phyloP scores from a whole-genome alignment of 1,284 basidiomycete genomes.

The Macrocybe sp. region DNA sequence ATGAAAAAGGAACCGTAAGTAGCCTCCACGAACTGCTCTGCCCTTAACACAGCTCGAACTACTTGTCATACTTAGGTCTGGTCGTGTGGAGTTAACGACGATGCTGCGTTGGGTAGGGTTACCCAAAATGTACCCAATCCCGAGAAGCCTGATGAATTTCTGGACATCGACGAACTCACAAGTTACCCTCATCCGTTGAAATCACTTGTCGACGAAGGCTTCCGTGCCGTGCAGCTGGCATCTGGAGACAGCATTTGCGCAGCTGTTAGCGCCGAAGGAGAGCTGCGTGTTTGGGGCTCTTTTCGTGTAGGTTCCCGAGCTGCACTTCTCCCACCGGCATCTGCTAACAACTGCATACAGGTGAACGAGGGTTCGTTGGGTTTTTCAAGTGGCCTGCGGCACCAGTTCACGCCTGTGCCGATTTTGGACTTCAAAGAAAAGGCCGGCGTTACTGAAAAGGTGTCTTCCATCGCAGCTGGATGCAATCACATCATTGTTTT shows the following conservation, averaged over 20 bases:
- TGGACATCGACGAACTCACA: conserved; percentile 79
- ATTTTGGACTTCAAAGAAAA: conserved; percentile 62
- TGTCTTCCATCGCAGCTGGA: conserved; percentile 74
- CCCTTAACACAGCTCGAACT: too few relatives aligned
- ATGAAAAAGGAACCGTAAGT: conserved; percentile 80
- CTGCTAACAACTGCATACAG: conserved; percentile 26
- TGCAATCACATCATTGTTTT: conserved; percentile 86
- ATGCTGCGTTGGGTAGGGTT: conserved; percentile 84
- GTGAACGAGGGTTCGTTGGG: conserved; percentile 82
- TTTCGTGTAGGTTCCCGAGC: conserved; percentile 67
- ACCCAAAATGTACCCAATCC: conserved; percentile 72
- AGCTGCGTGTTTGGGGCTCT: conserved; percentile 86
- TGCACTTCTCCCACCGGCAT: conserved; percentile 2
- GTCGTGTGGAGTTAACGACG: conserved; percentile 91
- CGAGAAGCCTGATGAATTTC: conserved; percentile 48
- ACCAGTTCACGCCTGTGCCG: conserved; percentile 67
- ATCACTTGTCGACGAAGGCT: conserved; percentile 66
- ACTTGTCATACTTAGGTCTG: conserved; percentile 48
- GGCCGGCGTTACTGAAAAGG: conserved; percentile 70
- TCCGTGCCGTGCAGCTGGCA: conserved; percentile 78
- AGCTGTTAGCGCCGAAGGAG: conserved; percentile 73
- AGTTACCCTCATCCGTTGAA: conserved; percentile 72
- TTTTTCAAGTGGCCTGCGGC: conserved; percentile 65
- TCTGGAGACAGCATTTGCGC: conserved; percentile 86
- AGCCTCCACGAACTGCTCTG: conserved; percentile 1